These are phyloP conservation scores for Telfairia occidentalis DNA, from an alignment of 331 rosid genomes.

Conservation along the genomic window DNA sequence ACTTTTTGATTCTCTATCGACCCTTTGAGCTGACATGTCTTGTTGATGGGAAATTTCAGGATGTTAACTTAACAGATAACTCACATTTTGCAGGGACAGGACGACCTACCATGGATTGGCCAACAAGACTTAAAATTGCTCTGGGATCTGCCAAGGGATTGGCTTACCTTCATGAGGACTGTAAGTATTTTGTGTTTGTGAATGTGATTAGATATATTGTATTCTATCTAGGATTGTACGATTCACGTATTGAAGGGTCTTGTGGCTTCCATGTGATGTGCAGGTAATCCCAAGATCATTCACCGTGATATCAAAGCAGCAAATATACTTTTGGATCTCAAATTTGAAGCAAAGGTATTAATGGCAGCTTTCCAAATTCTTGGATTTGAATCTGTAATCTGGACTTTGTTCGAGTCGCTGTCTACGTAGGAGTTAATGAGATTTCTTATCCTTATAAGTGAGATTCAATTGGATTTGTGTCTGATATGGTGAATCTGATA, in stretches of 20 bases:
- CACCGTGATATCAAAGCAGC: constrained; percentile 78
- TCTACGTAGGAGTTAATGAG: not conserved
- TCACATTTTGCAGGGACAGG: constrained; percentile 40
- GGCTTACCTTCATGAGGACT: constrained; percentile 75
- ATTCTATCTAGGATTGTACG: not conserved
- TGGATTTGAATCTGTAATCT: not conserved
- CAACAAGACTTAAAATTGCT: constrained; percentile 59
- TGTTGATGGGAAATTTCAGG: not conserved
- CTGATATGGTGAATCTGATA: not conserved
- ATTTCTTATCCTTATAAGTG: not conserved
- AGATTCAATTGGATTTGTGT: not conserved
- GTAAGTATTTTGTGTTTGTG: constrained; percentile 30
- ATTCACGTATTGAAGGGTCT: not conserved
- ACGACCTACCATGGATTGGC: constrained; percentile 43
- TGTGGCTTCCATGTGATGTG: constrained; percentile 10
- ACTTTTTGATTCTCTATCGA: constrained; percentile 1
- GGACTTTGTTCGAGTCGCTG: not conserved
- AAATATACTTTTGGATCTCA: constrained; percentile 60
- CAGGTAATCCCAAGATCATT: constrained; percentile 72
- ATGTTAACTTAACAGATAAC: constrained; percentile 19
- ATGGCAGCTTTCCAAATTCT: not conserved
- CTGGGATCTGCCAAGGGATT: constrained; percentile 73
- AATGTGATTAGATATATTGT: not conserved
- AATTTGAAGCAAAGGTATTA: constrained; percentile 57
- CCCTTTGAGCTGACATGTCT: not conserved